Evolutionary conservation across 2,329 filamentous ascomycete genomes (phyloP).

Genomic region (Verticillium isaacii): DNA sequence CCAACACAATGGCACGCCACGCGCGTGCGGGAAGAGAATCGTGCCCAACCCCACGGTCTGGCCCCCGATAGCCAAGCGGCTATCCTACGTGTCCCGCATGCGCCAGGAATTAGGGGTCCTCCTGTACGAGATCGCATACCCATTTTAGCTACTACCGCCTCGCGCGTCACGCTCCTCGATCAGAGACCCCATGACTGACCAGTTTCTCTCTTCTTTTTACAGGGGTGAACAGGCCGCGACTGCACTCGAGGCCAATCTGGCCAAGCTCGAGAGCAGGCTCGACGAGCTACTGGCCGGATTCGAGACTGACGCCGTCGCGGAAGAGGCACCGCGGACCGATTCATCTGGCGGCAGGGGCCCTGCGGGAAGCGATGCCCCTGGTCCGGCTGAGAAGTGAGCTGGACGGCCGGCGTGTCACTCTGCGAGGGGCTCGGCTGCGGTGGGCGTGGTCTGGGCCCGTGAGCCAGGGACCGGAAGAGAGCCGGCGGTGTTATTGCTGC

Average conservation of each 20-base stretch:
- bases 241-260: conserved; percentile 47
- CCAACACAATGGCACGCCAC: not conserved
- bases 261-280: conserved; percentile 48
- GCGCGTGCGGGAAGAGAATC: not conserved
- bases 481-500: not conserved
- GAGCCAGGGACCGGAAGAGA: not conserved
- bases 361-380: not conserved
- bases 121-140: not conserved
- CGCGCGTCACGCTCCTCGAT: not conserved
- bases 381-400: not conserved
- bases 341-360: not conserved
- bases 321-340: not conserved
- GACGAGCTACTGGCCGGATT: conserved; percentile 48
- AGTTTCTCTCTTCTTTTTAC: not conserved
- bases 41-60: not conserved
- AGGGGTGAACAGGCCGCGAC: conserved; percentile 52
- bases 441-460: too few species aligned
- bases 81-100: not conserved
- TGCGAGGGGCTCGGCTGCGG: not conserved
- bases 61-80: not conserved
- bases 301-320: conserved; percentile 20
- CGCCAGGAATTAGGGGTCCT: not conserved
- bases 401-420: not conserved
- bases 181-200: not conserved
- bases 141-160: not conserved